A percentile compares a stretch with the other conserved stretches of the same genome.
Evolutionary conservation across 768 basidiomycete genomes (phyloP).

Genomic region (Xerocomellus amylosporus): DNA sequence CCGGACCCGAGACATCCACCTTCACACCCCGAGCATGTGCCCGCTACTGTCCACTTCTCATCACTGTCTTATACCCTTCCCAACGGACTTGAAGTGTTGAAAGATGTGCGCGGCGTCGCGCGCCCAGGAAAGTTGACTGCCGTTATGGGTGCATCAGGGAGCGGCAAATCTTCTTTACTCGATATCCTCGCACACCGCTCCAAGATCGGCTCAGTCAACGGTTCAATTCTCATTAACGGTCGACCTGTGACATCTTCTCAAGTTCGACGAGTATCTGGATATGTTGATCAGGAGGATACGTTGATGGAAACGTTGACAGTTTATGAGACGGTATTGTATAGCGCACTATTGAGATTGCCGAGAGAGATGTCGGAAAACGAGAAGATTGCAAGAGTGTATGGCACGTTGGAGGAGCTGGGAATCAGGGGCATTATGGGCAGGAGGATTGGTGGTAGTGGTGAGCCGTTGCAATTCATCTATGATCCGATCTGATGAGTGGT

Average conservation of each 20-base stretch:
- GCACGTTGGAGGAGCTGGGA: slow-evolving; percentile 95
- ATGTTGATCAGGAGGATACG: slow-evolving; percentile 98
- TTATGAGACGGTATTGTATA: slow-evolving; percentile 95
- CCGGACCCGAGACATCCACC: slow-evolving; percentile 64
- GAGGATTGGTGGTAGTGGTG: slow-evolving; percentile 85
- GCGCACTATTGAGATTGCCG: slow-evolving; percentile 84
- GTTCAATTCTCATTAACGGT: slow-evolving; percentile 83
- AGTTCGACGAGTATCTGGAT: slow-evolving; percentile 87
- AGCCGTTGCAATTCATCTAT: slow-evolving; percentile 21
- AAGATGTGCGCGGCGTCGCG: slow-evolving; percentile 76
- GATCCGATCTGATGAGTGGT: not conserved
- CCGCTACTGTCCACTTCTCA: slow-evolving; percentile 90
- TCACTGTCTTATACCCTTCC: slow-evolving; percentile 75
- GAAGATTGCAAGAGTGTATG: slow-evolving; percentile 91
- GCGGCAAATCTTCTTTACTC: slow-evolving; percentile 94
- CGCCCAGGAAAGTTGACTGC: slow-evolving; percentile 91
- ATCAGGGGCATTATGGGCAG: slow-evolving; percentile 88
- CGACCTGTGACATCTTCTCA: slow-evolving; percentile 66
- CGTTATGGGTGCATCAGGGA: slow-evolving; percentile 96
- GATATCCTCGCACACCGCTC: slow-evolving; percentile 92
- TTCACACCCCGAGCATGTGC: slow-evolving; percentile 77
- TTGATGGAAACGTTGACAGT: slow-evolving; percentile 96
- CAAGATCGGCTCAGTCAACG: slow-evolving; percentile 75
- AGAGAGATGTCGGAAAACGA: slow-evolving; percentile 93
- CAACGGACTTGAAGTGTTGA: slow-evolving; percentile 64